These are phyloP conservation scores for Cucurbita moschata DNA, from an alignment of 306 rosid genomes.

Conservation along the genomic window DNA sequence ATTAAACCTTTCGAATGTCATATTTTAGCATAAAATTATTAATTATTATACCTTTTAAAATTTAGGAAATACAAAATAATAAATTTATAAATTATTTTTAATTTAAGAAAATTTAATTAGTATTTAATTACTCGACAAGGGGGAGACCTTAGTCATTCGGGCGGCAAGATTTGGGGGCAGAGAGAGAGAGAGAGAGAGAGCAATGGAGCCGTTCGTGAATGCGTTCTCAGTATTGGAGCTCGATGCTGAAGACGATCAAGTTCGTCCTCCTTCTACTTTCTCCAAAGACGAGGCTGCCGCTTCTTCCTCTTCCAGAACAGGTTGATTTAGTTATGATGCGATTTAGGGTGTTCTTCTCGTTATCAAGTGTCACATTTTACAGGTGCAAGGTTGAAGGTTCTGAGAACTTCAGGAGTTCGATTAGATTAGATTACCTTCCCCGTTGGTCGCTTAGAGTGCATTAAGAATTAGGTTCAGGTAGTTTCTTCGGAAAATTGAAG, in stretches of 20 bases:
- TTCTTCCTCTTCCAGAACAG: background rate
- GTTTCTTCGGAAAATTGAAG: background rate
- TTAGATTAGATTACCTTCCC: background rate
- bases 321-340: background rate
- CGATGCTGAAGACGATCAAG: slow-evolving; percentile 41
- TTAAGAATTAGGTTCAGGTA: background rate
- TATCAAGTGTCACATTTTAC: background rate
- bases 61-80: no score
- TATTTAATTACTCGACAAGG: no score
- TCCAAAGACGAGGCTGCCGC: background rate
- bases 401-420: background rate
- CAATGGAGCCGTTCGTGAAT: slow-evolving; percentile 40
- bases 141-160: background rate
- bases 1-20: no score
- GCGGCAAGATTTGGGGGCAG: background rate
- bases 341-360: background rate
- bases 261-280: slow-evolving; percentile 15
- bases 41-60: no score
- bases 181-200: background rate
- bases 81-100: no score
- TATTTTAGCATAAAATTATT: no score
- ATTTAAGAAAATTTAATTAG: no score
- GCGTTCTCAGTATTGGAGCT: slow-evolving; percentile 53
- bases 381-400: background rate
- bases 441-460: background rate